Conservation (phyloP, 768 basidiomycete genomes). For the Rhizopogon vesiculosus region DNA sequence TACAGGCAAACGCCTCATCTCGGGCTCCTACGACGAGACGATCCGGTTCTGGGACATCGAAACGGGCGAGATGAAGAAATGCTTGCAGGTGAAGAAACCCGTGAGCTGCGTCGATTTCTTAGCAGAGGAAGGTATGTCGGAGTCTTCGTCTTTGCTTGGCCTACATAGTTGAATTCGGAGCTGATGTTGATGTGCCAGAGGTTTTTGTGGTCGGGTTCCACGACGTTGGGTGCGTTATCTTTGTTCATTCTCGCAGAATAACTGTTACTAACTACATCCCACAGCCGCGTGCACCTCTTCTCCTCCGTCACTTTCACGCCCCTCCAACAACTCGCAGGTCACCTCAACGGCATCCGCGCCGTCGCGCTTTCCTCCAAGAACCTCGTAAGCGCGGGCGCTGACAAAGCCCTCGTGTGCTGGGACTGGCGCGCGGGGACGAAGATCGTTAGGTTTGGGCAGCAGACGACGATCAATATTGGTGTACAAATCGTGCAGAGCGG, state of each 20-base stretch:
- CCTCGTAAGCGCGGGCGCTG: constrained; percentile 77
- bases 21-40: constrained; percentile 88
- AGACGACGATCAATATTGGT: constrained; percentile 88
- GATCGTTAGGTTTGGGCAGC: constrained; percentile 87
- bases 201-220: constrained; percentile 92
- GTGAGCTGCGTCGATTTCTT: constrained; percentile 89
- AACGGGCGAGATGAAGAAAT: constrained; percentile 64
- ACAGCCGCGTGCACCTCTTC: constrained; percentile 83
- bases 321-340: constrained; percentile 78
- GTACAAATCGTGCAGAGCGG: constrained; percentile 64
- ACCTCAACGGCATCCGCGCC: constrained; percentile 86
- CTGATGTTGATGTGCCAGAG: constrained; percentile 38
- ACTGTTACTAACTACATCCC: background rate
- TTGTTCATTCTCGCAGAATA: background rate
- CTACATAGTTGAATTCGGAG: background rate
- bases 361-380: constrained; percentile 83
- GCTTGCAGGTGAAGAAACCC: constrained; percentile 80
- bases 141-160: background rate
- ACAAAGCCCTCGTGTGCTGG: constrained; percentile 79
- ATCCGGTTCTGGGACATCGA: constrained; percentile 90
- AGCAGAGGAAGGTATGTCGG: constrained; percentile 62
- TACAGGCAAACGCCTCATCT: constrained; percentile 72
- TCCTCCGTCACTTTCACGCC: constrained; percentile 82
- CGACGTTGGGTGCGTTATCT: constrained; percentile 68
- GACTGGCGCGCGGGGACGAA: constrained; percentile 88